A percentile compares a stretch with the other conserved stretches of the same genome.
Conservation (phyloP, 305 asterid genomes). For the Lippia alba region DNA sequence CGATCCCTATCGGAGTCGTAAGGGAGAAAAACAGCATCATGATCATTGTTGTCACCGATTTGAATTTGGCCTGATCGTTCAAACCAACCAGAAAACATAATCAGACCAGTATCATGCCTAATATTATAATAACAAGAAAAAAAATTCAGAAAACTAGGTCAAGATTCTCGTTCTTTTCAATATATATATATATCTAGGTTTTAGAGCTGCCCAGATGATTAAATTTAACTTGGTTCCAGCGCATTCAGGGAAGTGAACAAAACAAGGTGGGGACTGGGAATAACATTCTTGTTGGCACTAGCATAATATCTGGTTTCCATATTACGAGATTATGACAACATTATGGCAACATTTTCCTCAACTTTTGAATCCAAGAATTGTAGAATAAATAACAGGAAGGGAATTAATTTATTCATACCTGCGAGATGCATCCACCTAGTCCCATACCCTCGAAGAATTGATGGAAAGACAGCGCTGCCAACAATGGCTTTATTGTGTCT, state of each 20-base stretch:
- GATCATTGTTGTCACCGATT: conserved; percentile 51
- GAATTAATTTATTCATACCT: conserved; percentile 41
- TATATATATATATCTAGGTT: neutral
- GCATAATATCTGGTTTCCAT: neutral
- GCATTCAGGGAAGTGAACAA: neutral
- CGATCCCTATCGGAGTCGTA: conserved; percentile 74
- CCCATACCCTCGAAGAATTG: conserved; percentile 88
- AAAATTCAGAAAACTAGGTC: neutral
- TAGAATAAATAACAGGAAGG: neutral
- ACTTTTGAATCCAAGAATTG: conserved; percentile 26
- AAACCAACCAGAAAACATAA: conserved; percentile 12
- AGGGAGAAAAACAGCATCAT: conserved; percentile 74
- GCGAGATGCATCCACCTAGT: conserved; percentile 80
- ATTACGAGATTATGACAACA: conserved; percentile 18
- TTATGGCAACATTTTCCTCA: conserved; percentile 39
- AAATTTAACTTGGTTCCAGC: neutral
- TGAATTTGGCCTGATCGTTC: conserved; percentile 59
- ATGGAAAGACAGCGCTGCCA: conserved; percentile 75
- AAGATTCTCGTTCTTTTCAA: conserved; percentile 1
- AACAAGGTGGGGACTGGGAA: conserved; percentile 42
- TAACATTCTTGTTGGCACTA: conserved; percentile 29
- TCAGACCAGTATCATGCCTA: neutral
- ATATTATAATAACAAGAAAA: neutral
- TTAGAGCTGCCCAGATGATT: neutral
- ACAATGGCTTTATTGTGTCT: conserved; percentile 61